A percentile compares a stretch with the other conserved stretches of the same genome.
These are phyloP conservation scores for Cornus controversa DNA, from an alignment of 148 eudicot species.

Conservation along the genomic window DNA sequence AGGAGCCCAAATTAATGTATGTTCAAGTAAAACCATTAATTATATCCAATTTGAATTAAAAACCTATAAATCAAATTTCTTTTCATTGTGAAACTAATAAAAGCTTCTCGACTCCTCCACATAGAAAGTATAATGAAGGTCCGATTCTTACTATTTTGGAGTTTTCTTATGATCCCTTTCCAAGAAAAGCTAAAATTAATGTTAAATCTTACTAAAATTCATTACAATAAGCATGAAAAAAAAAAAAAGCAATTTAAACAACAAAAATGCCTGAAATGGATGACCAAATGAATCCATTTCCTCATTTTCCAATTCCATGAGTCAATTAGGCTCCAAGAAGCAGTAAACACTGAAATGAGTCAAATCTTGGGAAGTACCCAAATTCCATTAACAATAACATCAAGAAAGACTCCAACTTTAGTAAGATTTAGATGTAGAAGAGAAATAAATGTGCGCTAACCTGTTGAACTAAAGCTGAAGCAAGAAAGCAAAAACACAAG, in stretches of 20 bases:
- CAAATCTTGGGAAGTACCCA: background rate
- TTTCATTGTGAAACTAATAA: background rate
- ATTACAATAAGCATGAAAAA: background rate
- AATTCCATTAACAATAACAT: background rate
- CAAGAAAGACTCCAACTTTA: background rate
- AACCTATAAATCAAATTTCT: background rate
- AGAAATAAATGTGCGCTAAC: conserved; percentile 18
- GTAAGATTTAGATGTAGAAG: background rate
- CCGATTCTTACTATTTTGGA: background rate
- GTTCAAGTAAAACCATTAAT: no score
- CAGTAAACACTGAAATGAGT: background rate
- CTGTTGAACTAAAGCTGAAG: conserved; percentile 42
- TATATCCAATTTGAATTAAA: no score
- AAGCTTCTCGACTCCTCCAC: background rate
- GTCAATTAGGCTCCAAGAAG: conserved; percentile 4
- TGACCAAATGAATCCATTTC: background rate
- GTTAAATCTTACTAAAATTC: background rate
- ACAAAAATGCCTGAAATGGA: background rate
- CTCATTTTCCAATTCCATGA: background rate
- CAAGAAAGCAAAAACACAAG: conserved; percentile 37
- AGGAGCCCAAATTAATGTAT: background rate
- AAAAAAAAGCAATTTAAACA: background rate
- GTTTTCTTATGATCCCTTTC: no score
- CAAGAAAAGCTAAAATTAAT: background rate
- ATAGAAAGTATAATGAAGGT: background rate